Evolutionary conservation across 805 yeast genomes (phyloP), one percentile per base, ranked within the genome.

Genomic region (Metschnikowia sp.): DNA sequence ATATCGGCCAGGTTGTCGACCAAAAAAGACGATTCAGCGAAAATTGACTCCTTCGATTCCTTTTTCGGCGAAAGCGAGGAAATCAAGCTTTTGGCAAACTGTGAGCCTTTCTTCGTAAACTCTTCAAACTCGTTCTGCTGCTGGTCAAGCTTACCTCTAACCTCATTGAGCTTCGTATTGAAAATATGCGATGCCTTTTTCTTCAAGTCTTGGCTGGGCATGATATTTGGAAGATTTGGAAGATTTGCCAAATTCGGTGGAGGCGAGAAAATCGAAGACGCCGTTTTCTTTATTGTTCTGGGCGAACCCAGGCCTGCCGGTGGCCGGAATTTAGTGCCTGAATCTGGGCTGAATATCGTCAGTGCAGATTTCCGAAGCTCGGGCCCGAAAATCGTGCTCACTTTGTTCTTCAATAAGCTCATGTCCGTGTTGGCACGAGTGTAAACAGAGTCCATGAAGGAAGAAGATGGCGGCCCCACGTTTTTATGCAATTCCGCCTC

Each of bases 21-120:
- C 42, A 57, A 52, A 36, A 65, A 64, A 10, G 69, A 65, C 33
- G 62, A 57, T 30, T 68, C 59, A 5, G 57, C 54, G 40, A 58
- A 32, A 6, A 51, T 8, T 12, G 32, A n/a, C n/a, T 40, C 41
- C 10, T n/a, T 28, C 5, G 33, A 26, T 12, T 35, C 39, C 39
- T 59, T 61, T 39, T 57, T 63, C 2, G 66, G 66, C 8, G 69
- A 60, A 22, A 66, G 52, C 12, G 58, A 61, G 2, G 52, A 51
- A 10, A 62, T 44, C 19, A 67, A 52, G 8, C 53, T 62, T 26
- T 53, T 60, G 42, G 68, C 65, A 28, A 65, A 53, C 15, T 55
- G 57, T 4, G 62, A 52, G 15, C 69, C 64, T 42, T 58, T 63
- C 13, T 54, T 48, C 9, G 67, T 51, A 30, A 66, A 47, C 10